Percentiles rank a stretch among this genome's conserved stretches.
Evolutionary conservation across 2,329 filamentous ascomycete genomes (phyloP).

Genomic region (Pseudopyricularia javanii): DNA sequence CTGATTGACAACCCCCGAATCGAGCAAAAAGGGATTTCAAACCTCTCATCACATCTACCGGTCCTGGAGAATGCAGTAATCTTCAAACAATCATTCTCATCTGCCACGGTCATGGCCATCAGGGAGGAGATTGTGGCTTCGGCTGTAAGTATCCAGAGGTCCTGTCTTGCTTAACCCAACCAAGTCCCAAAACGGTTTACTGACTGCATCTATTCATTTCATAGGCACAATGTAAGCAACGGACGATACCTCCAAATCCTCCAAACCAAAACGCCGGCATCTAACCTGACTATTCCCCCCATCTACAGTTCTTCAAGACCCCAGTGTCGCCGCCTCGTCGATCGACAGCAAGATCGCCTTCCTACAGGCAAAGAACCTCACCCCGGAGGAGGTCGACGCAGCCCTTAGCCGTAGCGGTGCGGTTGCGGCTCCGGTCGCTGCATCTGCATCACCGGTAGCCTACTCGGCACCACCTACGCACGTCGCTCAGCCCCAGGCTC

Average conservation of each 20-base stretch:
- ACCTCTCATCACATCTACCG: neutral
- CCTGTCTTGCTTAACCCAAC: neutral
- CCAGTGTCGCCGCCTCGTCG: slow-evolving; percentile 79
- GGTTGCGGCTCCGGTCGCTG: slow-evolving; percentile 24
- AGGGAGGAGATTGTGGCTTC: slow-evolving; percentile 87
- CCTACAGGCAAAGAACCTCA: slow-evolving; percentile 91
- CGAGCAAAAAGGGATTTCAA: neutral
- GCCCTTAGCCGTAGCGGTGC: slow-evolving; percentile 67
- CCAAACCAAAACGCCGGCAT: neutral
- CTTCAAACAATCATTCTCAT: neutral
- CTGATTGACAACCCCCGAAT: neutral
- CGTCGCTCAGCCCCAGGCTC: slow-evolving; percentile 24
- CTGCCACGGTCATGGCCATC: slow-evolving; percentile 51
- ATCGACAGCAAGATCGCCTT: slow-evolving; percentile 89
- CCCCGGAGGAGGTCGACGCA: slow-evolving; percentile 83
- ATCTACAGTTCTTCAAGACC: slow-evolving; percentile 73
- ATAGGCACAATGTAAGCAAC: neutral
- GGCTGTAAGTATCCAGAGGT: slow-evolving; percentile 44
- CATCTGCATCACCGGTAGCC: slow-evolving; percentile 26
- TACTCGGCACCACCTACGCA: neutral
- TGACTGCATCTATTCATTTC: neutral
- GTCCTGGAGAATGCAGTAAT: neutral
- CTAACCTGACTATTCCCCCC: neutral
- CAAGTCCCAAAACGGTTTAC: neutral
- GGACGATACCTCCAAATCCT: neutral